Base-by-base conservation (phyloP, 345 rosid species). In the Cardamine occulta region DNA sequence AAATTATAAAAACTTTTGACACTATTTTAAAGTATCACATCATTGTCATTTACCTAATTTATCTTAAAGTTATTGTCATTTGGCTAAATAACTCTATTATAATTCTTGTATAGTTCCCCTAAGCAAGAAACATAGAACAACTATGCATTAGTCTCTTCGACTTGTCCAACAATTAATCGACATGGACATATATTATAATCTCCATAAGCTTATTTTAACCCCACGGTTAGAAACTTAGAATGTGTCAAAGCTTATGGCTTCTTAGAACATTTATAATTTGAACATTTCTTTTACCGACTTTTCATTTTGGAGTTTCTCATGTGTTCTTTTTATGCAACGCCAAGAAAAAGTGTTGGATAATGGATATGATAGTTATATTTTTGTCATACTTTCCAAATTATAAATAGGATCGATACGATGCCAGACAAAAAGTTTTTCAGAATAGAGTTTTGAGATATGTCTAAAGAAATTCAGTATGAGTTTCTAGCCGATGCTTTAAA, bases 151-250 rank as follows among this genome's bases (percentile, higher is more conserved):
- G n/a, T 23, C 11, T 56, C n/a, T 45, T 65, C 7, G 31, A 47
- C 60, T 74, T 66, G 40, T 58, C 79, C 73, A 66, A 66, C 52
- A 66, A 57, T 56, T 39, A 66, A 28, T 18, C 40, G 73, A 58
- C 1, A 12, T 34, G 14, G 21, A 32, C 58, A 24, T 24, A 23
- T 32, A 56, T 34, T 34, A 34, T 49, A 23, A 31, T 21, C 19
- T 64, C 49, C 48, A 15, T 11, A 15, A 29, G 57, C 49, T 45
- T 44, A 56, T 40, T 19, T 42, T 21, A 65, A 65, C 57, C 64
- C 47, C 23, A 42, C 23, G 24, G 24, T 28, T 26, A 39, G 62
- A 45, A 45, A 45, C 51, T 45, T 2, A n/a, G 51, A 55, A 54
- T 2, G 18, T 45, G 58, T 34, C 51, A 65, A 55, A 26, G 28